Conservation (phyloP, 73 alveolate species). For the Symbiodinium pilosum region DNA sequence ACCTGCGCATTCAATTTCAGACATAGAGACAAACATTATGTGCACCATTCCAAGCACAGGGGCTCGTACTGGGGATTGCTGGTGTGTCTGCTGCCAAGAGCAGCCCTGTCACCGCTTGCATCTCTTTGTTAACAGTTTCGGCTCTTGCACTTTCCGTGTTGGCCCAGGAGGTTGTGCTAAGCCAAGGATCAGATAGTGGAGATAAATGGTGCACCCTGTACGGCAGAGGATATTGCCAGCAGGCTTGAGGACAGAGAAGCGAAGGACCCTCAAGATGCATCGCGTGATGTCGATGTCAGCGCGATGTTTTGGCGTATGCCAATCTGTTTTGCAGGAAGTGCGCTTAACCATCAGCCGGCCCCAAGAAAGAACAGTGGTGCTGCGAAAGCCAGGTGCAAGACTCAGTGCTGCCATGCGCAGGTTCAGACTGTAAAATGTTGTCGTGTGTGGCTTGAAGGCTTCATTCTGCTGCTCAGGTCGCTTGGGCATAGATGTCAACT, state of each 20-base stretch:
- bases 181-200: conserved; percentile 67
- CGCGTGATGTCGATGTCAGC: neutral
- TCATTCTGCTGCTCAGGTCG: conserved; percentile 34
- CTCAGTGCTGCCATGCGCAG: neutral
- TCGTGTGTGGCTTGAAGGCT: neutral
- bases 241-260: conserved; percentile 22
- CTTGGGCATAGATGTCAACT: conserved; percentile 75
- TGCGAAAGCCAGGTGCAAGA: conserved; percentile 38
- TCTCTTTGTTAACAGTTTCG: too few relatives aligned
- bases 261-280: neutral
- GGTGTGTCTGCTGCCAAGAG: too few relatives aligned
- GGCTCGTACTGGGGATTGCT: too few relatives aligned
- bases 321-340: neutral
- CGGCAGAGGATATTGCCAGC: conserved; percentile 67
- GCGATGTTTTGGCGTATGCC: neutral
- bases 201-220: conserved; percentile 42
- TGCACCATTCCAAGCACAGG: too few relatives aligned
- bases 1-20: too few relatives aligned
- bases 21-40: too few relatives aligned
- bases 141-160: too few relatives aligned
- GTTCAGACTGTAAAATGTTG: neutral
- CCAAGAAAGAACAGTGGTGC: conserved; percentile 35
- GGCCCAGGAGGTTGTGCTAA: too few relatives aligned
- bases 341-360: conserved; percentile 54
- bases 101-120: too few relatives aligned